These are phyloP conservation scores for Sorghum bicolor DNA, from an alignment of 176 grass and related monocot species.

Conservation along the genomic window Sorghum_bicolor_NCBIv3 NC_012874.2:7270501-7271000, in stretches of 20 bases:
- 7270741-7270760: slow-evolving; percentile 98
- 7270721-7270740: slow-evolving; percentile 84
- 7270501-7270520: slow-evolving; percentile 66
- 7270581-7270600: neutral
- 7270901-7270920: neutral
- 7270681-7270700: slow-evolving; percentile 73
- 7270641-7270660: slow-evolving; percentile 30
- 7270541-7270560: slow-evolving; percentile 40
- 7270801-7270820: too few species aligned
- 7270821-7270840: too few species aligned
- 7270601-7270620: neutral
- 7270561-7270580: neutral
- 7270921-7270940: neutral
- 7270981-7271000: slow-evolving; percentile 3
- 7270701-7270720: slow-evolving; percentile 79
- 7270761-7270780: slow-evolving; percentile 8
- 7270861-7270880: too few species aligned
- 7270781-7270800: neutral
- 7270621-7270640: neutral
- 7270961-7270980: neutral
- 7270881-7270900: neutral
- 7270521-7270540: slow-evolving; percentile 88
- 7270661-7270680: slow-evolving; percentile 57
- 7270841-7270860: too few species aligned
- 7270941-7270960: neutral